Evolutionary conservation across 768 basidiomycete species (phyloP).

Genomic region (Lactarius deliciosus): DNA sequence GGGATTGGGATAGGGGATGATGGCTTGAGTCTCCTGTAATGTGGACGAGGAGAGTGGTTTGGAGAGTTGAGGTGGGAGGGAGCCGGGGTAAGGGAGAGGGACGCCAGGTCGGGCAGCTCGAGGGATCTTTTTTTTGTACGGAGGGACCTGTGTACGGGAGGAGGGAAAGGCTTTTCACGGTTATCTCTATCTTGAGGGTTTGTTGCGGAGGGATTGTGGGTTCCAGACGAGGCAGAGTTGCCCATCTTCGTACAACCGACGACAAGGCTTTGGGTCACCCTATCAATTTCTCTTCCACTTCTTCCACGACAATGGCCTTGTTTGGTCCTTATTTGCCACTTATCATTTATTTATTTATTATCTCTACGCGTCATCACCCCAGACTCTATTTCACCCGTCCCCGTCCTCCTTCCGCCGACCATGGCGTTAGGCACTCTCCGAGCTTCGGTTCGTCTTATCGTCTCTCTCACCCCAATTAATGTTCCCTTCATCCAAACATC

Average conservation of each 20-base stretch:
- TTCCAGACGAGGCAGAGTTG: slow-evolving; percentile 25
- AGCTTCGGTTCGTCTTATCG: not conserved
- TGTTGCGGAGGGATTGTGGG: slow-evolving; percentile 22
- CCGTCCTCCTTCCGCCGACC: not conserved
- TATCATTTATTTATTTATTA: not conserved
- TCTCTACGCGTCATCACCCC: not conserved
- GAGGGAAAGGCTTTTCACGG: slow-evolving; percentile 31
- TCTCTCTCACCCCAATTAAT: no score
- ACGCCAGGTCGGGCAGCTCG: slow-evolving; percentile 71
- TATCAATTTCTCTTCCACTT: slow-evolving; percentile 1
- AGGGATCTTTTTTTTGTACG: slow-evolving; percentile 70
- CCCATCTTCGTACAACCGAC: slow-evolving; percentile 26
- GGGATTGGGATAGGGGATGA: slow-evolving; percentile 54
- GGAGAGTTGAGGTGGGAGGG: slow-evolving; percentile 39
- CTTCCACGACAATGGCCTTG: slow-evolving; percentile 13
- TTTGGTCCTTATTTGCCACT: slow-evolving; percentile 3
- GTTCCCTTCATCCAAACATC: not conserved
- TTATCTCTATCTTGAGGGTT: slow-evolving; percentile 25
- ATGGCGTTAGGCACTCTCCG: not conserved
- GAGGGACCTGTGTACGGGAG: slow-evolving; percentile 56
- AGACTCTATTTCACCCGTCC: slow-evolving; percentile 2
- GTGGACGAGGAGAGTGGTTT: slow-evolving; percentile 44
- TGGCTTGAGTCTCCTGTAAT: slow-evolving; percentile 42
- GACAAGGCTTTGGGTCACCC: slow-evolving; percentile 2
- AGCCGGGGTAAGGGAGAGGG: slow-evolving; percentile 47